Evolutionary conservation across 257 asterid genomes (phyloP), one percentile per base, ranked within the genome.

Genomic region (Nicotiana obtusifolia): DNA sequence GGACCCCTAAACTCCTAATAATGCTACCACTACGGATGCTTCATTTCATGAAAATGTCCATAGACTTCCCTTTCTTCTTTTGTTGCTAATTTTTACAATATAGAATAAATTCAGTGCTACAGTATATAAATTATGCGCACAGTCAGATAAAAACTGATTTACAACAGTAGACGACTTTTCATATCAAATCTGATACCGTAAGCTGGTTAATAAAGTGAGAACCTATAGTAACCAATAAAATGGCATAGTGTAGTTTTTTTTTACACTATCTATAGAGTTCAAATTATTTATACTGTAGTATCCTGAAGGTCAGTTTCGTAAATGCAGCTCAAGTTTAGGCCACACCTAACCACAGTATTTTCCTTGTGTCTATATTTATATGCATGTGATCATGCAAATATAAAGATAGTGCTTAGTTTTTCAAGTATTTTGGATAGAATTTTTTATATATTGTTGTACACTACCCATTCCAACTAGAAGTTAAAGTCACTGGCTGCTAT

Each of bases 361-460:
- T 69, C 6, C 2, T 20, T n/a, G 9, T 37, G 20, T n/a, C 10
- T 10, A 68, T 69, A 69, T 67, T 9, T 35, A 9, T 33, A 64
- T 28, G 22, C 78, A 73, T 24, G 78, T 47, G 78, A 24, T 47
- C 78, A 44, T 73, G 78, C 61, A 73, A 73, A 47, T 14, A 73
- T 56, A 73, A 73, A 73, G 78, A 14, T 44, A 73, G 78, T 47
- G 61, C 78, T 24, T 71, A 13, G 24, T 31, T 0, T 64, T 10
- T 64, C 14, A 2, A 64, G 35, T 10, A 11, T 69, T 37, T 22
- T 71, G 37, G 78, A 73, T 73, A 47, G 17, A 52, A 52, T 13
- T 22, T 71, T 16, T 44, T 20, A 13, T 44, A 41, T 71, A 44
- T 44, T 71, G 14, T 71, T 44, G 22, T 60, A 44, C 60, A 4